Base-by-base conservation (phyloP, 768 basidiomycete species). In the Leccinum rimulosum region DNA sequence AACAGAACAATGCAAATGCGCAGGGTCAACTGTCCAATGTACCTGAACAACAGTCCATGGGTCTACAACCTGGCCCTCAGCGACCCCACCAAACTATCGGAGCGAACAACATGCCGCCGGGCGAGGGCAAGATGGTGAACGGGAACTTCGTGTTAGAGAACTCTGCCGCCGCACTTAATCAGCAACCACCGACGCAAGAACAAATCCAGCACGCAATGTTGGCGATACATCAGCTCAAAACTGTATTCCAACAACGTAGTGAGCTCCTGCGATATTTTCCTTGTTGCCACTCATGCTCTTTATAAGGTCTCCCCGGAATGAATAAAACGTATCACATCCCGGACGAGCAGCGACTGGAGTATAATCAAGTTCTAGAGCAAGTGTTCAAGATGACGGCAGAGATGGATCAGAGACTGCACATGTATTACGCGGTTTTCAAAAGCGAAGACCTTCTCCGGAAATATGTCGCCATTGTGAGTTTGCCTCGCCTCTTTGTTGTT, bases 291-390 rank as follows among this genome's bases (percentile, higher is more conserved):
- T 66, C 14, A 66, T 53, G 3, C 56, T n/a, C 30, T 43, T 30
- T 43, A 55, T 15, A 56, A 82, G 82, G 68, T 30, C 68, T 78
- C 45, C 70, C 66, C 7, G 68, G 63, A 49, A 76, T 79, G 68
- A 54, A 65, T 9, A 51, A 64, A 11, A 9, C n/a, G 8, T 66
- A 76, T 17, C 77, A 79, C 17, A 64, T 89, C 28, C 77, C 84
- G 5, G 74, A 79, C 9, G 83, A 84, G 2, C 84, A 84, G 58
- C 77, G 82, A 48, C 58, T 74, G 47, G 84, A 84, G 55, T 89
- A 81, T 63, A 80, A 77, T 54, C 65, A 68, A 25, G 45, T 80
- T 6, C 73, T 89, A 30, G 84, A 86, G 52, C 76, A 80, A 36
- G 66, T 85, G 15, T 69, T 69, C 66, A 82, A 77, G 52, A 66